Percentiles rank a stretch among this genome's conserved stretches.
Conservation (phyloP, 2,329 filamentous ascomycete species). For the Pseudogymnoascus sp. region DNA sequence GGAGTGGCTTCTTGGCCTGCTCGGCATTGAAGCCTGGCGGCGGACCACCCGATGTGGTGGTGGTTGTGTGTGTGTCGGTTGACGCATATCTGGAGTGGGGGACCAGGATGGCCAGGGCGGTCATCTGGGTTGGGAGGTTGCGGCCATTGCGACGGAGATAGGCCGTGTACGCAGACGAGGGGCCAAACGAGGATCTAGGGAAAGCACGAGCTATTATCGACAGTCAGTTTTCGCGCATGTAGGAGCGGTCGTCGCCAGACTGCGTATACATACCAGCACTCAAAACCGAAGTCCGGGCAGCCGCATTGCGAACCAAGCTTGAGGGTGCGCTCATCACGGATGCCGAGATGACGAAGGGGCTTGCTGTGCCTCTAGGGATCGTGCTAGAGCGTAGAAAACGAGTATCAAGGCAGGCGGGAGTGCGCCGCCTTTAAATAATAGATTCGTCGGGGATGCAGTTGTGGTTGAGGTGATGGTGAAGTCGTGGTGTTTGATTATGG, state of each 20-base stretch:
- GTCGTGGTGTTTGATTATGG: neutral
- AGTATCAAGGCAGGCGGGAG: neutral
- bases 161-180: constrained; percentile 26
- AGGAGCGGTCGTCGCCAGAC: constrained; percentile 7
- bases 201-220: constrained; percentile 22
- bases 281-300: constrained; percentile 26
- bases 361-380: neutral
- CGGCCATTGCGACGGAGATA: constrained; percentile 28
- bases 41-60: constrained; percentile 42
- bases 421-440: constrained; percentile 1
- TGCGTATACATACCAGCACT: constrained; percentile 21
- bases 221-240: neutral
- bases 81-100: constrained; percentile 45
- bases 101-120: constrained; percentile 49
- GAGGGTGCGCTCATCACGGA: constrained; percentile 29
- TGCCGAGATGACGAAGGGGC: constrained; percentile 5
- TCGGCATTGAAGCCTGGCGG: constrained; percentile 65
- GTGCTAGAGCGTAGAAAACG: neutral
- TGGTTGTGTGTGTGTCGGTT: constrained; percentile 45
- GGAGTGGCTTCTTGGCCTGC: constrained; percentile 57
- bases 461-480: neutral
- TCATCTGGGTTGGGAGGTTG: constrained; percentile 26
- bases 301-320: constrained; percentile 29
- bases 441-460: neutral
- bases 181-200: constrained; percentile 21